These are phyloP conservation scores for Xylariaceae sp. DNA, from an alignment of 2,329 filamentous ascomycete species.

Conservation along the genomic window DNA sequence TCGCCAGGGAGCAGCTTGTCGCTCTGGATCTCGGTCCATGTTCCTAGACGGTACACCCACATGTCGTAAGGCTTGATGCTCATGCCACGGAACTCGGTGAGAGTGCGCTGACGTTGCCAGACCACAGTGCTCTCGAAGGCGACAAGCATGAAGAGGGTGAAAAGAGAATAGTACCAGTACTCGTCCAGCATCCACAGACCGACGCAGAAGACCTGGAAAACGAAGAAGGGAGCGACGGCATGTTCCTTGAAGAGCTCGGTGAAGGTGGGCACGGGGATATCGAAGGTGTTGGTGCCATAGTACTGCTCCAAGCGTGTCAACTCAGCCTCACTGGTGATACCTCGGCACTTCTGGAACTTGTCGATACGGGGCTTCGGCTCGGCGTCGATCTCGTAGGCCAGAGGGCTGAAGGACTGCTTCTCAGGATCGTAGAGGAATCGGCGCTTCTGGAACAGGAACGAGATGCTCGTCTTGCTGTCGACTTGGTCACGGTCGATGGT, in stretches of 20 bases:
- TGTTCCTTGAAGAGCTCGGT: conserved; percentile 96
- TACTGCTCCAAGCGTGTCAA: conserved; percentile 78
- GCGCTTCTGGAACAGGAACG: conserved; percentile 97
- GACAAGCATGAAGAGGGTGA: conserved; percentile 97
- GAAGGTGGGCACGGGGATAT: conserved; percentile 95
- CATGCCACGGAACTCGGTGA: conserved; percentile 97
- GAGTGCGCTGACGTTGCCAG: conserved; percentile 93
- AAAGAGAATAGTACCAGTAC: conserved; percentile 99
- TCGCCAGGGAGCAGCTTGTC: conserved; percentile 92
- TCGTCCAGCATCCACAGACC: conserved; percentile 98
- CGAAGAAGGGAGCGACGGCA: conserved; percentile 96
- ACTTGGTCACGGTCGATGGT: conserved; percentile 68
- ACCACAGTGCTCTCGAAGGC: conserved; percentile 97
- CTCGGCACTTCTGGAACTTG: conserved; percentile 73
- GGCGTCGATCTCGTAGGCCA: conserved; percentile 76
- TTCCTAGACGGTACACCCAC: conserved; percentile 80
- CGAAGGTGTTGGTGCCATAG: conserved; percentile 94
- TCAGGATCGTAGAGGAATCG: conserved; percentile 80
- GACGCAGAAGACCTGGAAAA: conserved; percentile 98
- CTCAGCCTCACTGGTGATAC: conserved; percentile 68
- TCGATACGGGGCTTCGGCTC: conserved; percentile 77
- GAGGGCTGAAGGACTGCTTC: conserved; percentile 69
- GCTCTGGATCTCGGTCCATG: conserved; percentile 84
- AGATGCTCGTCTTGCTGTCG: conserved; percentile 69
- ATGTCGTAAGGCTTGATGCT: conserved; percentile 98